Percentiles rank a stretch among this genome's conserved stretches.
phyloP scores from a whole-genome alignment of 305 asterid genomes.

The Solanum hybrid region DNA sequence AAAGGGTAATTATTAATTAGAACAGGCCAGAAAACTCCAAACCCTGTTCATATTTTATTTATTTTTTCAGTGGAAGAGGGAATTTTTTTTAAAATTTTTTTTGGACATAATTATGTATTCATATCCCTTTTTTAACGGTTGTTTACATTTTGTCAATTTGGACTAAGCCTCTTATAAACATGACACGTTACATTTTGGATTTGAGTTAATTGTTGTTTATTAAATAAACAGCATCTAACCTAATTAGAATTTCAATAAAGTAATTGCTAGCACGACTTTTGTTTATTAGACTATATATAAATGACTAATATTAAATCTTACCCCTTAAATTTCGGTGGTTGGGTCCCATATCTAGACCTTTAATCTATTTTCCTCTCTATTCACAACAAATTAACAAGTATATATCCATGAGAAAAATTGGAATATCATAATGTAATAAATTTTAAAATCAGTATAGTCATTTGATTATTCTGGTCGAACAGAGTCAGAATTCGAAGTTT shows the following conservation, averaged over 20 bases:
- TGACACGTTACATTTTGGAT: conserved; percentile 2
- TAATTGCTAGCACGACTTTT: conserved; percentile 4
- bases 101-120: not conserved
- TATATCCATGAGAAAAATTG: not conserved
- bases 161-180: not conserved
- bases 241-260: not conserved
- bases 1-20: not conserved
- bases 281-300: not conserved
- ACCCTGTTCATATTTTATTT: not conserved
- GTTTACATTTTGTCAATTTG: not conserved
- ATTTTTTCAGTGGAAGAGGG: not conserved
- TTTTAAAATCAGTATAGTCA: not conserved
- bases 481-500: not conserved
- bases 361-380: not conserved
- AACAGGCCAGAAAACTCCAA: not conserved
- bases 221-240: not conserved
- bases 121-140: not conserved
- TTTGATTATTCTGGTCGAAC: not conserved
- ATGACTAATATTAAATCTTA: not conserved
- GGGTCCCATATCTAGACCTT: conserved; percentile 11
- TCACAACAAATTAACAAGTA: not conserved
- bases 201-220: not conserved
- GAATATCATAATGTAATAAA: not conserved
- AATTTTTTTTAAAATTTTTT: too few relatives aligned
- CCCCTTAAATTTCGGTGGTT: conserved; percentile 17